Evolutionary conservation across 2,329 filamentous ascomycete species (phyloP).

Genomic region (Pestalotiopsis sp.): DNA sequence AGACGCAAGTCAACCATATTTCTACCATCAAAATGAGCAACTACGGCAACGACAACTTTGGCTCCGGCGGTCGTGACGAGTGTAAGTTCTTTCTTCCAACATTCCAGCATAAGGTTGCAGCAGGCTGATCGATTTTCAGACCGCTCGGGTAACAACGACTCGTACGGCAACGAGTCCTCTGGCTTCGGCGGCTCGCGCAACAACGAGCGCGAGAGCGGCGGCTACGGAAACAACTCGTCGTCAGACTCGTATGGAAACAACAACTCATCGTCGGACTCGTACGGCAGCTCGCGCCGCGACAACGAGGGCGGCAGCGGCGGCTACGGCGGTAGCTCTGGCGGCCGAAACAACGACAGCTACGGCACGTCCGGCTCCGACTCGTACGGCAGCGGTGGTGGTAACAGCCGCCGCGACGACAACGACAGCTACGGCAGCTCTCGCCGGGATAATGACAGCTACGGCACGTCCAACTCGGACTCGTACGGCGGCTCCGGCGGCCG

Average conservation of each 20-base stretch:
- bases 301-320: not conserved
- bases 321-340: not conserved
- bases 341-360: not conserved
- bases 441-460: constrained; percentile 1
- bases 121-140: not conserved
- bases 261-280: not conserved
- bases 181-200: not conserved
- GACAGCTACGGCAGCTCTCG: constrained; percentile 4
- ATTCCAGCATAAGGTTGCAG: not conserved
- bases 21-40: constrained; percentile 3
- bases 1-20: not conserved
- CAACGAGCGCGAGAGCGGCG: not conserved
- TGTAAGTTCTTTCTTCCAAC: not conserved
- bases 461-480: not conserved
- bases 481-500: not conserved
- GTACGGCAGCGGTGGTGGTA: not conserved
- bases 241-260: not conserved
- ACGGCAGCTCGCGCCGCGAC: not conserved
- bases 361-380: not conserved
- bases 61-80: constrained; percentile 1
- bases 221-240: not conserved
- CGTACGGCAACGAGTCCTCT: not conserved
- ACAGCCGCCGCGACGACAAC: not conserved
- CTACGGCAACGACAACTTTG: constrained; percentile 6
- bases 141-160: constrained; percentile 2